Evolutionary conservation across 352 stramenopile genomes (phyloP), one percentile per base, ranked within the genome.

Genomic region (Phytophthora colocasiae): DNA sequence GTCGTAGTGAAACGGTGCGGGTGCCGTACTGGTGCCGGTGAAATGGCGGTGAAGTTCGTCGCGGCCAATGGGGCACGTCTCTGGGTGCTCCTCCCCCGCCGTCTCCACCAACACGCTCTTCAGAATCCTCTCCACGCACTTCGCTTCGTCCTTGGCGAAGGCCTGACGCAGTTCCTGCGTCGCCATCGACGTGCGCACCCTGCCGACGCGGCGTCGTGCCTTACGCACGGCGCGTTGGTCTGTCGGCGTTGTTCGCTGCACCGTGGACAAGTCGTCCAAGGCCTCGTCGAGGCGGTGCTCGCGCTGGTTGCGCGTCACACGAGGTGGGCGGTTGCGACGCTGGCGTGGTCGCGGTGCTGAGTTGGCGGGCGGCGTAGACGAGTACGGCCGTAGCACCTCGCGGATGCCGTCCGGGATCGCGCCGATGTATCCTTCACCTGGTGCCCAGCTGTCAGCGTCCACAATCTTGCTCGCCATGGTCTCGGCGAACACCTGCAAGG

Each of bases 391-490:
- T 3, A 65, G 58, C 4, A 22, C 15, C n/a, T 26, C n/a, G 9
- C 46, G 47, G 17, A 69, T 44, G 27, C 61, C 45, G 31, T n/a
- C 34, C 1, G 14, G 34, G 4, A 40, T 40, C 3, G 62, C 62
- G 8, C 19, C 41, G 53, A 70, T 63, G 40, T 70, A 70, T 12
- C 62, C 47, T 15, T 64, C 62, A 2, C 36, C 54, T 5, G 53
- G 34, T 8, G 32, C 27, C 56, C 63, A 72, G 63, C 48, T 41
- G 22, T 55, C 22, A 1, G 51, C 63, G 29, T 72, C 56, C 50
- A 19, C 19, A 19, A 19, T 19, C 19, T 19, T 19, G 19, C 19
- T 19, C 19, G 19, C 19, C 19, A 19, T 19, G 19, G 19, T 19
- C 19, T 19, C 19, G 19, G 19, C 19, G 19, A 19, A 19, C 19